Percentiles rank a stretch among this genome's conserved stretches.
Conservation (phyloP, 208 protist genomes). For the Acanthamoeba culbertsoni region DNA sequence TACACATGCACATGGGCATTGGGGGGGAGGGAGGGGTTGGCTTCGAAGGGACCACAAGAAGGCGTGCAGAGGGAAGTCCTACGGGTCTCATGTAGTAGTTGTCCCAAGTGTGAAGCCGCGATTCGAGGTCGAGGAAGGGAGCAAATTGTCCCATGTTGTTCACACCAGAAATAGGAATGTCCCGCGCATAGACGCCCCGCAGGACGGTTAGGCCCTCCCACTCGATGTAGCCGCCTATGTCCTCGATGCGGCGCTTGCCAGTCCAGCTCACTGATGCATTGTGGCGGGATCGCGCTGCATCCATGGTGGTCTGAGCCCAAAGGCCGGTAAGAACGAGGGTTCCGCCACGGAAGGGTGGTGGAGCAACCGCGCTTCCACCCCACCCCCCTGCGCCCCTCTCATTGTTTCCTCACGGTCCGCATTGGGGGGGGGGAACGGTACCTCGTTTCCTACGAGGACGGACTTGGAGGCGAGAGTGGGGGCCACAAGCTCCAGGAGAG, state of each 20-base stretch:
- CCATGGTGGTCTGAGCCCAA: neutral
- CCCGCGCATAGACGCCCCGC: neutral
- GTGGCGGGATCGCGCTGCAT: neutral
- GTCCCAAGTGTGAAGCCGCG: neutral
- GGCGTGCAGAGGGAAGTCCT: no score
- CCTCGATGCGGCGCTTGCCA: neutral
- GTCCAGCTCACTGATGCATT: neutral
- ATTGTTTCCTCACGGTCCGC: no score
- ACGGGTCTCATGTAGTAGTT: neutral
- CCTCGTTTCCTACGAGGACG: neutral
- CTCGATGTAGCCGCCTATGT: slow-evolving; percentile 1
- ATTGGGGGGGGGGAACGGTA: neutral
- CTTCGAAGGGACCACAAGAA: neutral
- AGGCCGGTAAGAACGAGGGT: neutral
- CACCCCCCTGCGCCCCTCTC: no score
- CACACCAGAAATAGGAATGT: neutral
- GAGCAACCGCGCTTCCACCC: no score
- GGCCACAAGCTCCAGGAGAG: neutral
- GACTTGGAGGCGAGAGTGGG: neutral
- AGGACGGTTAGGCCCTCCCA: neutral
- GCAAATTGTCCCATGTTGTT: slow-evolving; percentile 44
- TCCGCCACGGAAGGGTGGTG: no score
- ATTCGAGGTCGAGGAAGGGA: neutral
- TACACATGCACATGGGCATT: neutral
- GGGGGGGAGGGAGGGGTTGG: neutral